A percentile compares a stretch with the other conserved stretches of the same genome.
phyloP scores from a whole-genome alignment of 164 flowering plant species.

The Berberis thunbergii region DNA sequence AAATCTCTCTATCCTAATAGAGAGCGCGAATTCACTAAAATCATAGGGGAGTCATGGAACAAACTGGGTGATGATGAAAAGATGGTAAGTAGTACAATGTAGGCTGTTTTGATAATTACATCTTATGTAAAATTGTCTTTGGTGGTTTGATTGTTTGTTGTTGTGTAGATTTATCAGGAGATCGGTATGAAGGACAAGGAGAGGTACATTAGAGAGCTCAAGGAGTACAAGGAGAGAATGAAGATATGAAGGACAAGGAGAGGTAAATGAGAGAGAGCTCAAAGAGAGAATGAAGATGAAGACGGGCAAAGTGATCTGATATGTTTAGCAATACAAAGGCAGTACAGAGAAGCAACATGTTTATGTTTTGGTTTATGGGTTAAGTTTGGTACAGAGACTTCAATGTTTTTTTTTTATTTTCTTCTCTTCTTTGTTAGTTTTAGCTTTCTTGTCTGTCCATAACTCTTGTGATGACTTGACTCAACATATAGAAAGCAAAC shows the following conservation, averaged over 20 bases:
- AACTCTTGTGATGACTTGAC: too few relatives aligned
- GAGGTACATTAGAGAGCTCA: constrained; percentile 63
- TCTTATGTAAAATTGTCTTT: neutral
- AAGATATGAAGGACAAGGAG: constrained; percentile 69
- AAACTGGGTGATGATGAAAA: constrained; percentile 54
- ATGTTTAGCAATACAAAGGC: too few relatives aligned
- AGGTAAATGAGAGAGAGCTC: constrained; percentile 59
- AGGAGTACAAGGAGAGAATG: constrained; percentile 55
- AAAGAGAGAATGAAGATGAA: neutral
- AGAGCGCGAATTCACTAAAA: constrained; percentile 76
- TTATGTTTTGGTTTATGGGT: too few relatives aligned
- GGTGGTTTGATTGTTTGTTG: neutral
- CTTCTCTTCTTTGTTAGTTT: too few relatives aligned
- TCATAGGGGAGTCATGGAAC: constrained; percentile 83
- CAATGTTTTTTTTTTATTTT: too few relatives aligned
- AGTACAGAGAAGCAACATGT: too few relatives aligned
- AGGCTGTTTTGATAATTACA: neutral
- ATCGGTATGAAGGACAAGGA: constrained; percentile 76
- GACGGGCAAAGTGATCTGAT: neutral
- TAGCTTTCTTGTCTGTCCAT: too few relatives aligned
- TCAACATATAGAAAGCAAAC: too few relatives aligned
- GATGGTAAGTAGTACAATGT: constrained; percentile 24
- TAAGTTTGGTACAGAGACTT: too few relatives aligned
- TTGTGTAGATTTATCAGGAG: constrained; percentile 58
- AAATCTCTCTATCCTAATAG: constrained; percentile 57